Evolutionary conservation across 2,329 filamentous ascomycete species (phyloP), one percentile per base, ranked within the genome.

Genomic region (Parastagonospora avenae): DNA sequence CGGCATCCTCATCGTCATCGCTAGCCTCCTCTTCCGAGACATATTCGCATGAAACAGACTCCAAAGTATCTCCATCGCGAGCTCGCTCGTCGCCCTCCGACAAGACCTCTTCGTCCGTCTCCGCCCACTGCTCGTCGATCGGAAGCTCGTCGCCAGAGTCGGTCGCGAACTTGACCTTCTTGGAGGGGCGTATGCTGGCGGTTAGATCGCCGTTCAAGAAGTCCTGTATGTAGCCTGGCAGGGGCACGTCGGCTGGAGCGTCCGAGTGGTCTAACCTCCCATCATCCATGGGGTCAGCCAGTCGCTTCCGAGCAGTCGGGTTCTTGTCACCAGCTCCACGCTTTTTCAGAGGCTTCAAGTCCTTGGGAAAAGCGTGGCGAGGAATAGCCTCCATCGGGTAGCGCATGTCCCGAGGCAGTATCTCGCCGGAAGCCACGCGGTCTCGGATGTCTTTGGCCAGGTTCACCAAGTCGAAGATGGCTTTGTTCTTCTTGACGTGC

Each of bases 401-500:
- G 14, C 41, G 27, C 16, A 43, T 33, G 14, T 33, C 40, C 41
- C 52, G 35, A 48, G 48, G 24, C 2, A 52, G 9, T 5, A 43
- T 52, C 40, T 30, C 42, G 12, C 32, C 19, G 1, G 15, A 9
- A 10, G 19, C 36, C 8, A 41, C 2, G 8, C 16, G 33, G 10
- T 1, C 29, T 7, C 51, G 47, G 12, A 55, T 12, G 7, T 12
- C 36, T 3, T 10, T 12, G 4, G 49, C 51, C 10, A 11, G 42
- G 2, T 4, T 24, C n/a, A 38, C 12, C 24, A 57, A 24, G 8
- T 50, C 46, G 12, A 47, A 48, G 14, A 60, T 33, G 0, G 44
- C 44, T 14, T 47, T 48, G 16, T 53, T 55, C 44, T 60, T 60
- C 1, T 35, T 48, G 19, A 29, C 46, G 32, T 55, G 54, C 8